Conservation (phyloP, 257 asterid species). For the Rhazya stricta region DNA sequence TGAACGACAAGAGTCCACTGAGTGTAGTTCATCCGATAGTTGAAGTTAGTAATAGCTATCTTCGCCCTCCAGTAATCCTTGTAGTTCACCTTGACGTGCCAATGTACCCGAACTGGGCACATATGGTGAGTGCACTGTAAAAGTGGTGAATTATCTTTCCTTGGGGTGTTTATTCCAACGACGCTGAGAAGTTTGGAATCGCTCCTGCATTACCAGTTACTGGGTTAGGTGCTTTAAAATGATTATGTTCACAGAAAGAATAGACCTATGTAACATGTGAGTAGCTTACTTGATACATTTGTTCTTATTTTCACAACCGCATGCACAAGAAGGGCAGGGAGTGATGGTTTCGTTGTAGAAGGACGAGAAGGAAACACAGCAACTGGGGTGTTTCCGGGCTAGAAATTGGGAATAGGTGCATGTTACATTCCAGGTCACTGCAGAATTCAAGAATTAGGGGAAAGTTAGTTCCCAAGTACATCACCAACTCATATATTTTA, state of each 20-base stretch:
- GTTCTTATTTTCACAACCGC: constrained; percentile 30
- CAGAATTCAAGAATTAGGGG: background rate
- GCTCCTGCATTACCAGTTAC: constrained; percentile 36
- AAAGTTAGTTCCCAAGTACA: background rate
- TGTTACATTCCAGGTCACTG: constrained; percentile 43
- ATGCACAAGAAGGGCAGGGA: constrained; percentile 35
- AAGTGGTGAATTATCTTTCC: constrained; percentile 60
- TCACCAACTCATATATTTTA: background rate
- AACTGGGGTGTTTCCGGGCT: constrained; percentile 25
- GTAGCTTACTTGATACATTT: constrained; percentile 28
- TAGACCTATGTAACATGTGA: background rate
- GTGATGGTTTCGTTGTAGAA: constrained; percentile 32
- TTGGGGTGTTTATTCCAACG: constrained; percentile 74
- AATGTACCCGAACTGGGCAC: constrained; percentile 92
- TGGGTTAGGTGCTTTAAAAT: background rate
- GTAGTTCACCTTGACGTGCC: constrained; percentile 83
- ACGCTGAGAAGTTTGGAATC: constrained; percentile 64
- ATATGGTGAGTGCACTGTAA: constrained; percentile 86
- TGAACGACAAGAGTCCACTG: constrained; percentile 83
- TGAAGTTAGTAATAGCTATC: constrained; percentile 73
- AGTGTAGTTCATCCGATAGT: constrained; percentile 68
- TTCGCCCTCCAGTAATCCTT: constrained; percentile 82
- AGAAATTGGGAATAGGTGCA: constrained; percentile 37
- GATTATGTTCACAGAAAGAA: background rate
- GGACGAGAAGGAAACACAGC: constrained; percentile 35